Evolutionary conservation across 495 filamentous ascomycete genomes (phyloP), one percentile per base, ranked within the genome.

Genomic region (Corynascus novoguineensis): DNA sequence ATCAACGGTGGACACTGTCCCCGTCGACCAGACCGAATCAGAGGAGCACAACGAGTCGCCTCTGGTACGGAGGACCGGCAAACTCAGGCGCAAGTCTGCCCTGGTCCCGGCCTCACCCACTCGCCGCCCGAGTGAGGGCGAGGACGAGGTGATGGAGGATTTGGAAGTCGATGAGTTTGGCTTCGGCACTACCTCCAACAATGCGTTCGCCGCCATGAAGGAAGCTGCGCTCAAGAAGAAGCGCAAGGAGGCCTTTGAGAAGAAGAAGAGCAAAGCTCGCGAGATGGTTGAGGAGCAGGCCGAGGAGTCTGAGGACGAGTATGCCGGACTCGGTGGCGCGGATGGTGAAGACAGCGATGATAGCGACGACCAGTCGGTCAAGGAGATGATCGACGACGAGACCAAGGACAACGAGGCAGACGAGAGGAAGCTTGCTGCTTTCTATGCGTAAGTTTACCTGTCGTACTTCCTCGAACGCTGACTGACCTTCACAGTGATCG

Each of bases 231-330:
- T 76, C 66, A 70, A 71, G 65, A 84, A 85, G 59, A 65, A 72
- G 24, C 60, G 58, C 50, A 70, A 72, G 3, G 72, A 79, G 21
- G 71, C 75, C 8, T 95, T 89, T 61, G 81, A 95, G 68, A 93
- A 87, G 74, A 89, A 85, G 64, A 93, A 86, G 67, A 95, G 89
- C 71, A 87, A 90, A 63, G 92, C 90, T 0, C 90, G 84, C 54
- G 85, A 85, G 14, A 89, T 96, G 76, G 75, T 99, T 17, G 81
- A 97, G 58, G 93, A 97, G 59, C 89, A 93, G 64, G 93, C 93
- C 37, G 89, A 93, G 62, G 93, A 99, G 75, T 97, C 95, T 0
- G 95, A 97, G 67, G 93, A 99, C 67, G 93, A 99, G 69, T 99
- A 96, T 67, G 93, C 92, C 31, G 95, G 95, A 2, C 76, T 97